These are phyloP conservation scores for Thielaviopsis cerberus DNA, from an alignment of 2,329 filamentous ascomycete genomes.

Conservation along the genomic window DNA sequence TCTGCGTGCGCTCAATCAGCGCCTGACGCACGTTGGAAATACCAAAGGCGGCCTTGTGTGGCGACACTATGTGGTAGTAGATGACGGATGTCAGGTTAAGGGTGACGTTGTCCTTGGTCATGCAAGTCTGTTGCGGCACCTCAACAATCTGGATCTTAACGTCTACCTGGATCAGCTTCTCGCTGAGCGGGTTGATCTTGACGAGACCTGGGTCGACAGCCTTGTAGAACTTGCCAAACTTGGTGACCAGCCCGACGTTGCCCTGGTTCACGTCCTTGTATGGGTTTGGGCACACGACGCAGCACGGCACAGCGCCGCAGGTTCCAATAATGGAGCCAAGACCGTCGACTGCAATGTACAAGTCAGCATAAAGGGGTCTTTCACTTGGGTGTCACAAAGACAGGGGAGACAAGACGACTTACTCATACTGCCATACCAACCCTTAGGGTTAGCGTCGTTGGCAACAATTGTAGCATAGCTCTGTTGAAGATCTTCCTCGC, in stretches of 20 bases:
- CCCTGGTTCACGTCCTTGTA: conserved; percentile 86
- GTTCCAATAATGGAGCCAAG: conserved; percentile 61
- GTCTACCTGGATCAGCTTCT: conserved; percentile 77
- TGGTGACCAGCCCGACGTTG: conserved; percentile 86
- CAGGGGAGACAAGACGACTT: conserved; percentile 19
- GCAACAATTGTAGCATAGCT: conserved; percentile 51
- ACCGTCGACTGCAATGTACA: conserved; percentile 37
- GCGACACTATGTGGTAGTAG: conserved; percentile 93
- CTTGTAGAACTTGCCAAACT: conserved; percentile 86
- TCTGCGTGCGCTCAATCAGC: conserved; percentile 95
- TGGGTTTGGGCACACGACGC: conserved; percentile 80
- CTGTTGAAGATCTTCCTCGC: conserved; percentile 66
- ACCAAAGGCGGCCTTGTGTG: conserved; percentile 92
- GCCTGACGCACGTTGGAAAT: conserved; percentile 89
- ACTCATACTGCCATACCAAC: conserved; percentile 85
- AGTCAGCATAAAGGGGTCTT: not conserved
- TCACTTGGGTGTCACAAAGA: not conserved
- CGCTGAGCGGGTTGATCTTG: conserved; percentile 90
- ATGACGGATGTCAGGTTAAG: conserved; percentile 89
- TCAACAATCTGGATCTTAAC: conserved; percentile 99
- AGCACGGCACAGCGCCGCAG: conserved; percentile 76
- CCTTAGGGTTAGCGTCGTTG: conserved; percentile 50
- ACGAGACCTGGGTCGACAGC: conserved; percentile 92
- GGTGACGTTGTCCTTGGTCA: conserved; percentile 99
- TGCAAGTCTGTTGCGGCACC: conserved; percentile 90